Evolutionary conservation across 2,329 filamentous ascomycete genomes (phyloP).

Genomic region (Penicillium nordicum): DNA sequence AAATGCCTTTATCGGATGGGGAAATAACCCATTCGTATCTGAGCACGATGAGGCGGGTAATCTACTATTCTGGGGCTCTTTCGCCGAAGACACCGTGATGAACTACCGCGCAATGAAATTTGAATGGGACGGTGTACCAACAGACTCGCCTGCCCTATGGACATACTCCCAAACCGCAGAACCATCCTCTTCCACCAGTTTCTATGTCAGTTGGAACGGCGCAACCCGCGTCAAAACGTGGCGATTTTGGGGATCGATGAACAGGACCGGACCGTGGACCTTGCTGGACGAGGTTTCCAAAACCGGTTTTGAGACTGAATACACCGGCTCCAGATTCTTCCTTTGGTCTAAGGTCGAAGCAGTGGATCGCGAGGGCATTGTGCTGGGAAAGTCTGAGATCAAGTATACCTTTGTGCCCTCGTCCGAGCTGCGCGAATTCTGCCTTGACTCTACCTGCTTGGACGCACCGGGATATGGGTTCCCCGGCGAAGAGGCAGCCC

Average conservation of each 20-base stretch:
- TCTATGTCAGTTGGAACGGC: slow-evolving; percentile 44
- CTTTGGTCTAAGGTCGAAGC: slow-evolving; percentile 37
- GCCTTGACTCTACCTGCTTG: slow-evolving; percentile 28
- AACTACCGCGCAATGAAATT: slow-evolving; percentile 45
- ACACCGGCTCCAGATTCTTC: slow-evolving; percentile 29
- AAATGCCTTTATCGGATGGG: slow-evolving; percentile 43
- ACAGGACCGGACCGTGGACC: slow-evolving; percentile 32
- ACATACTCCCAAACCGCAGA: slow-evolving; percentile 33
- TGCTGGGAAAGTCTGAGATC: slow-evolving; percentile 33
- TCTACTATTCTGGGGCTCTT: slow-evolving; percentile 37
- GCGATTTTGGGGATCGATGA: slow-evolving; percentile 34
- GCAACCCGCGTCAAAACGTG: slow-evolving; percentile 38
- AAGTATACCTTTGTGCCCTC: slow-evolving; percentile 40
- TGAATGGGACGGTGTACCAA: slow-evolving; percentile 41
- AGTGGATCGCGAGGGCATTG: slow-evolving; percentile 30
- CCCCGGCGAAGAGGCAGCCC: slow-evolving; percentile 27
- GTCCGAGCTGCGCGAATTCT: slow-evolving; percentile 32
- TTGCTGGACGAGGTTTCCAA: slow-evolving; percentile 31
- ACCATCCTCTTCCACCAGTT: slow-evolving; percentile 26
- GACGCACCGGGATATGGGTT: slow-evolving; percentile 31
- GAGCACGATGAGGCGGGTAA: slow-evolving; percentile 40
- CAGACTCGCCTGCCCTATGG: slow-evolving; percentile 42
- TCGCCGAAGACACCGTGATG: slow-evolving; percentile 37
- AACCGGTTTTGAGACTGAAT: slow-evolving; percentile 40
- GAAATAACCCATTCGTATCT: slow-evolving; percentile 41